phyloP scores from a whole-genome alignment of 306 rosid genomes.

The Rubus parviflorus region DNA sequence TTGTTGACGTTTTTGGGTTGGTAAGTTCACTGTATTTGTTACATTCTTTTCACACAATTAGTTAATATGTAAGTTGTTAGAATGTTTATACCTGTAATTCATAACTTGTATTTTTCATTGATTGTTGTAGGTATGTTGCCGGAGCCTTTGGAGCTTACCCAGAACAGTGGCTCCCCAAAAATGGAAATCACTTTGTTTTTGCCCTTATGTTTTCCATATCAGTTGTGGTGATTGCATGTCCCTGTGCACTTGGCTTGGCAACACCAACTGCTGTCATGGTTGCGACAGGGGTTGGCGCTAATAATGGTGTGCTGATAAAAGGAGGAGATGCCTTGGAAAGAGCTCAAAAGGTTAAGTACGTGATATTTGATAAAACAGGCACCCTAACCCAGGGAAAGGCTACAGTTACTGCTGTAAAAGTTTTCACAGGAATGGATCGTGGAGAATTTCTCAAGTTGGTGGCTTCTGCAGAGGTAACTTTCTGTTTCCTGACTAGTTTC shows the following conservation, averaged over 20 bases:
- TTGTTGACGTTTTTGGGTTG: conserved; percentile 71
- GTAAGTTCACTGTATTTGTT: conserved; percentile 47
- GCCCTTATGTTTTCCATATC: conserved; percentile 98
- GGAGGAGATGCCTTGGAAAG: conserved; percentile 98
- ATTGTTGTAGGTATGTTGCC: conserved; percentile 63
- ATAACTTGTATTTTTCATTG: conserved; percentile 9
- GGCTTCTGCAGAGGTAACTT: conserved; percentile 95
- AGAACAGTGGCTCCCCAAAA: conserved; percentile 77
- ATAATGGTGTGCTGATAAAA: conserved; percentile 91
- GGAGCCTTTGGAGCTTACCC: conserved; percentile 88
- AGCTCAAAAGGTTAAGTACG: conserved; percentile 86
- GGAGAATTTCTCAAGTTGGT: conserved; percentile 93
- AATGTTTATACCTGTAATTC: conserved; percentile 19
- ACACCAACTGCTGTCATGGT: conserved; percentile 99
- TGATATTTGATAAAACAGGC: conserved; percentile 96
- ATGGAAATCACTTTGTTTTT: conserved; percentile 90
- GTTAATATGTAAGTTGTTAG: conserved; percentile 18
- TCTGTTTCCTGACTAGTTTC: conserved; percentile 22
- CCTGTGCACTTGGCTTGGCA: conserved; percentile 99
- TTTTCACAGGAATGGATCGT: conserved; percentile 77
- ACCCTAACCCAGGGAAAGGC: conserved; percentile 97
- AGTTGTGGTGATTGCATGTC: conserved; percentile 97
- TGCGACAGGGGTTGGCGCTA: conserved; percentile 99
- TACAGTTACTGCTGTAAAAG: conserved; percentile 71
- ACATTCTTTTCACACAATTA: conserved; percentile 1